Evolutionary conservation across 164 flowering plant species (phyloP), one percentile per base, ranked within the genome.

Genomic region (Magnolia changhungtana): DNA sequence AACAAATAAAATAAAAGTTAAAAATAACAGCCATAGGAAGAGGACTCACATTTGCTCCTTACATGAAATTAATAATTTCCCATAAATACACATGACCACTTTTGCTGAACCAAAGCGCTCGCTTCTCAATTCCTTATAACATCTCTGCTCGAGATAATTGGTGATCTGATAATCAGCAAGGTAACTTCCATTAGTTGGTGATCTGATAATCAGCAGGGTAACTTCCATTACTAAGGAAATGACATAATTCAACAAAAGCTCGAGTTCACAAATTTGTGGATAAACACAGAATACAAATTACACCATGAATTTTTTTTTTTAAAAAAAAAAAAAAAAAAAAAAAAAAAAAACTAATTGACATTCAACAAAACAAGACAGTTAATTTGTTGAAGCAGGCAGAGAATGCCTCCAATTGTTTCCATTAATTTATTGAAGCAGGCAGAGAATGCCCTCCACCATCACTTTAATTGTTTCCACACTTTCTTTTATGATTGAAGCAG

Each of bases 41-140:
- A 16, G 16, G 31, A 88, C 95, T 91, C 86, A 94, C 98, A 91
- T 91, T 73, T 94, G 98, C 81, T 91, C 92, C 87, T 88, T 91
- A 79, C 96, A 94, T 73, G 91, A 87, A 67, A 86, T 78, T 58
- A 92, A 74, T 72, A 94, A 80, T 84, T 86, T 94, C 86, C 84
- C 85, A 72, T 92, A 94, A 65, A 92, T 83, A 82, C 85, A 81
- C 76, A 89, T 69, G 68, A 92, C 96, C 80, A 90, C 88, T 84
- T 89, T 91, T 52, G 83, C 95, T 24, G 90, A 90, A 59, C 87
- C 91, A 81, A 88, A 83, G 73, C 88, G 86, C 85, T 86, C 91
- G 72, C 79, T 84, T 72, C 98, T 84, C 82, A 94, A 81, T 77
- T 90, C 95, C 87, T 92, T 94, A 87, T 88, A 94, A 83, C 90